Conservation (phyloP, 73 alveolate species). For the Paramecium primaurelia region DNA sequence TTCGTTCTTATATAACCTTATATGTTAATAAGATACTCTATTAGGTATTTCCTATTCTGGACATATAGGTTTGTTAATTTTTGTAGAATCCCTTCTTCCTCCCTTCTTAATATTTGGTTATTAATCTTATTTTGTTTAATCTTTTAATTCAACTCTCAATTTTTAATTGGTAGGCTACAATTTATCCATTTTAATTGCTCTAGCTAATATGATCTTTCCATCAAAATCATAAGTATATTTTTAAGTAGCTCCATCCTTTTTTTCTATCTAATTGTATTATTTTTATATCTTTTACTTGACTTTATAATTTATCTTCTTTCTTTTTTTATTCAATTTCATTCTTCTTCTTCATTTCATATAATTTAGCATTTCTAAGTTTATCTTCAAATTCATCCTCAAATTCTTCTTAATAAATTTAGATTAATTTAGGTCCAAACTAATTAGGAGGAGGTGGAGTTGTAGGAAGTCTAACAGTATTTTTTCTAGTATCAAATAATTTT, state of each 20-base stretch:
- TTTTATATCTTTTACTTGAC: background rate
- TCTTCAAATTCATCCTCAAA: slow-evolving; percentile 42
- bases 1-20: slow-evolving; percentile 18
- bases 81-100: background rate
- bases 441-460: background rate
- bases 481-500: background rate
- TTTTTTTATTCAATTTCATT: slow-evolving; percentile 18
- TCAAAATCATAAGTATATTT: slow-evolving; percentile 42
- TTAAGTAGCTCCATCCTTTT: slow-evolving; percentile 17
- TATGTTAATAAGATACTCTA: background rate
- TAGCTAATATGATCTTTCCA: slow-evolving; percentile 13
- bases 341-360: slow-evolving; percentile 32
- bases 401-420: background rate
- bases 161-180: slow-evolving; percentile 29
- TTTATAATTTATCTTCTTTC: slow-evolving; percentile 33
- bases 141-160: slow-evolving; percentile 1
- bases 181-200: slow-evolving; percentile 16
- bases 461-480: background rate
- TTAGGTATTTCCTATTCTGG: slow-evolving; percentile 15
- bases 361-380: slow-evolving; percentile 28
- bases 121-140: background rate
- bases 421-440: background rate
- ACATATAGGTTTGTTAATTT: background rate
- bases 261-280: background rate
- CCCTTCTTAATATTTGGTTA: background rate